phyloP scores from a whole-genome alignment of 768 basidiomycete species.

The Suillus sp. region DNA sequence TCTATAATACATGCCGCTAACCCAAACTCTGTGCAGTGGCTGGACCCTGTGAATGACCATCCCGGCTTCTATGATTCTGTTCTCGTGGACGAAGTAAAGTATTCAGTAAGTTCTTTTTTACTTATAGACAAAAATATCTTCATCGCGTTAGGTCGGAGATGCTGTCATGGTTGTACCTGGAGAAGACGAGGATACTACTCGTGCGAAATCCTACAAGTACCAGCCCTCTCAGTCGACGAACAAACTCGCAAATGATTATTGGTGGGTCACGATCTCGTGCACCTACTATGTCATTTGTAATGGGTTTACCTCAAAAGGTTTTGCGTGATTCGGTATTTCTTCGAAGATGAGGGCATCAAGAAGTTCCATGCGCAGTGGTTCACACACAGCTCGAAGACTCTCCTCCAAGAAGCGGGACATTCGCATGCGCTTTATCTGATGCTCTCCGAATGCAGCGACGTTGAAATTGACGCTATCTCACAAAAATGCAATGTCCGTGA shows the following conservation, averaged over 20 bases:
- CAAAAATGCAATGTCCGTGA: constrained; percentile 56
- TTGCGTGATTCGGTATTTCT: constrained; percentile 66
- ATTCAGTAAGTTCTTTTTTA: constrained; percentile 45
- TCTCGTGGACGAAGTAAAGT: constrained; percentile 56
- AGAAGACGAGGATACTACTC: constrained; percentile 43
- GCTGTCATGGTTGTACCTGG: constrained; percentile 65
- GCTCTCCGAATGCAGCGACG: constrained; percentile 55
- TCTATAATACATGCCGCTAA: constrained; percentile 32
- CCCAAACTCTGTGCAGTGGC: constrained; percentile 40
- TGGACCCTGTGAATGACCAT: constrained; percentile 22
- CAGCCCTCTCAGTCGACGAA: constrained; percentile 52
- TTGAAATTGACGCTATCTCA: constrained; percentile 55
- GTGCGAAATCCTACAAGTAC: constrained; percentile 43
- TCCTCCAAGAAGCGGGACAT: constrained; percentile 68
- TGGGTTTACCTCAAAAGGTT: constrained; percentile 52
- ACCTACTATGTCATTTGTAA: background rate
- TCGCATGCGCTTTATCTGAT: constrained; percentile 59
- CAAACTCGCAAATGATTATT: constrained; percentile 55
- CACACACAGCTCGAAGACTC: constrained; percentile 60
- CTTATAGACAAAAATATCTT: constrained; percentile 8
- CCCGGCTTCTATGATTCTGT: constrained; percentile 46
- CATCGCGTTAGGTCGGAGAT: constrained; percentile 56
- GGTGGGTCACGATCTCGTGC: constrained; percentile 45
- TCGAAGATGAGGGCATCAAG: constrained; percentile 45
- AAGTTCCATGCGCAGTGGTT: constrained; percentile 76